Conservation (phyloP, 1,284 basidiomycete genomes). For the Puccinia horiana region DNA sequence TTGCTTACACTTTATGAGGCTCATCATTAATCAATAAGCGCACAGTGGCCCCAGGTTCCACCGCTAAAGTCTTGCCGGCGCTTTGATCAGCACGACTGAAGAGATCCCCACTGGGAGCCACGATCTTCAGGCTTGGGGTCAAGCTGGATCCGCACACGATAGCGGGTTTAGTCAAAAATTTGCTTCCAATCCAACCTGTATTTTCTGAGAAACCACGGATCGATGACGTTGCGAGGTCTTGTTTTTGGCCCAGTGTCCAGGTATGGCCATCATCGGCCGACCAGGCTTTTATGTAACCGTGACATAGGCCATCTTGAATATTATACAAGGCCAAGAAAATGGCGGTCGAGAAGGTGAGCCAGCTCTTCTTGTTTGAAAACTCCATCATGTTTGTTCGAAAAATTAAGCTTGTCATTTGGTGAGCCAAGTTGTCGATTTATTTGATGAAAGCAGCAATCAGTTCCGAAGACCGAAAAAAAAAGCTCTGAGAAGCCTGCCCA, state of each 20-base stretch:
- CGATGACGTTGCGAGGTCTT: neutral
- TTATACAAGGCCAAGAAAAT: neutral
- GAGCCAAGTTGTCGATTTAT: neutral
- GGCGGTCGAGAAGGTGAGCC: neutral
- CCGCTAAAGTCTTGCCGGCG: conserved; percentile 44
- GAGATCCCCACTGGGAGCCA: conserved; percentile 31
- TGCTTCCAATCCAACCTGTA: conserved; percentile 46
- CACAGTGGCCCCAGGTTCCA: conserved; percentile 30
- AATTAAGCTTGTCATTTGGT: neutral
- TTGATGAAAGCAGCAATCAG: neutral
- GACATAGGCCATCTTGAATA: neutral
- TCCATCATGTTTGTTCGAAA: neutral
- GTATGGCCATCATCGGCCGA: conserved; percentile 22
- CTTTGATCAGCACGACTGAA: conserved; percentile 43
- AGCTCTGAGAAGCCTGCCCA: no score
- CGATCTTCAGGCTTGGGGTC: conserved; percentile 35
- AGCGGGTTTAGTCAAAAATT: conserved; percentile 34
- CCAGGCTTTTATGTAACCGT: conserved; percentile 29
- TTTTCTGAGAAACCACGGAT: conserved; percentile 40
- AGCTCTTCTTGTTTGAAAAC: neutral
- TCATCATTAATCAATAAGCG: conserved; percentile 36
- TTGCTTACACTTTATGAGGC: conserved; percentile 15
- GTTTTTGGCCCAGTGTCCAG: conserved; percentile 23
- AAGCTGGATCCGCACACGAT: conserved; percentile 33
- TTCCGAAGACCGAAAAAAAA: neutral